Conservation (phyloP, 208 protist genomes). For the Novymonas esmeraldas region DNA sequence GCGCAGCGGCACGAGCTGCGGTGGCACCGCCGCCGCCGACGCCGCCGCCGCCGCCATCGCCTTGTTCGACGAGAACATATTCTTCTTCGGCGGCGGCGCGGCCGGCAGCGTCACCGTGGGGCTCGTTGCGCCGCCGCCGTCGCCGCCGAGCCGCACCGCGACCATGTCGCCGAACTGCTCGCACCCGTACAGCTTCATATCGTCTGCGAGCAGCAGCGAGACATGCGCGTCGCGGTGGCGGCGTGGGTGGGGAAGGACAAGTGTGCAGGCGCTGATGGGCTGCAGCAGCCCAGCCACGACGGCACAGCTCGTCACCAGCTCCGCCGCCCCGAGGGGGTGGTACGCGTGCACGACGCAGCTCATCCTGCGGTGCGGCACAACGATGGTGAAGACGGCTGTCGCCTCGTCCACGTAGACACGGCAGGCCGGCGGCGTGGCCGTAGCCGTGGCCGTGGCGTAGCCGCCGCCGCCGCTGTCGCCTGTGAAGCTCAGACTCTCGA, state of each 20-base stretch:
- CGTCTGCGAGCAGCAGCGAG: slow-evolving; percentile 22
- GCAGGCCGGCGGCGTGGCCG: slow-evolving; percentile 4
- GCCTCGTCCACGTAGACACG: slow-evolving; percentile 17
- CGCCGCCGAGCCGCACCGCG: slow-evolving; percentile 11
- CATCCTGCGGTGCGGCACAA: not conserved
- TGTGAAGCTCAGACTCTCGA: slow-evolving; percentile 37
- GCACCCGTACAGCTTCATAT: slow-evolving; percentile 29
- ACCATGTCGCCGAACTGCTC: slow-evolving; percentile 22
- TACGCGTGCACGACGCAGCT: slow-evolving; percentile 23
- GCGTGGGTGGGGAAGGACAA: slow-evolving; percentile 1
- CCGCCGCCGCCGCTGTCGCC: not conserved
- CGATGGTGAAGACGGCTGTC: slow-evolving; percentile 17
- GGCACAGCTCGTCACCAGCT: slow-evolving; percentile 1
- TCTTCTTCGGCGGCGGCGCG: not conserved
- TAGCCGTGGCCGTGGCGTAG: slow-evolving; percentile 1
- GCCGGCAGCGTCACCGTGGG: slow-evolving; percentile 8
- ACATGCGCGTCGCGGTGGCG: slow-evolving; percentile 10
- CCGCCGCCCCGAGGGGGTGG: slow-evolving; percentile 1
- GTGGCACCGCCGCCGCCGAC: not conserved
- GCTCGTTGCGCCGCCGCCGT: not conserved
- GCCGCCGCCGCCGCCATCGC: not conserved
- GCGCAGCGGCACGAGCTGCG: slow-evolving; percentile 13
- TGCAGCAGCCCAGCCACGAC: not conserved
- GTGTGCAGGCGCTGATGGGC: slow-evolving; percentile 19
- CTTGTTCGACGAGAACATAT: slow-evolving; percentile 1